Conservation (phyloP, 768 basidiomycete species). For the Phaeolepiota aurea region DNA sequence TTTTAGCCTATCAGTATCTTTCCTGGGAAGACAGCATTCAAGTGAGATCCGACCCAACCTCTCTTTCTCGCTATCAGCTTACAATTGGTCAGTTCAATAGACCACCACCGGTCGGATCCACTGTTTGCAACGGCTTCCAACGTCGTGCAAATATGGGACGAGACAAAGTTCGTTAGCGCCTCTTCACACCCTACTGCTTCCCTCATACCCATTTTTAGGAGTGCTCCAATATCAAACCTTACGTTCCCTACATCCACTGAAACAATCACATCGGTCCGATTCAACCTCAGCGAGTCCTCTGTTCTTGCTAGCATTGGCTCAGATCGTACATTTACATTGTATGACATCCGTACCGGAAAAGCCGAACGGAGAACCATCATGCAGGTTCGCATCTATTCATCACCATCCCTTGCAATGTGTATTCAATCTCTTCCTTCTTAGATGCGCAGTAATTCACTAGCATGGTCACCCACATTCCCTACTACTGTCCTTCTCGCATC, state of each 20-base stretch:
- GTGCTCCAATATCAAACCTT: conserved; percentile 77
- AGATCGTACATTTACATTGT: conserved; percentile 92
- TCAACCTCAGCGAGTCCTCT: conserved; percentile 91
- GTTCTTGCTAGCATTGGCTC: conserved; percentile 93
- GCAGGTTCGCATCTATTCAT: conserved; percentile 46
- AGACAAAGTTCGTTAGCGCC: conserved; percentile 70
- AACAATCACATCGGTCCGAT: conserved; percentile 80
- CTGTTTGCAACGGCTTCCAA: conserved; percentile 93
- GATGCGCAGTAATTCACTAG: conserved; percentile 84
- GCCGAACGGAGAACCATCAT: conserved; percentile 88
- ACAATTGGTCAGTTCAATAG: conserved; percentile 54
- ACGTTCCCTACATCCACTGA: conserved; percentile 84
- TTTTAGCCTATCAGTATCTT: conserved; percentile 75
- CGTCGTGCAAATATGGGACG: conserved; percentile 95
- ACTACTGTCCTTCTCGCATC: conserved; percentile 90
- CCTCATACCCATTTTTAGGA: conserved; percentile 33
- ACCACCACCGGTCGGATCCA: conserved; percentile 86
- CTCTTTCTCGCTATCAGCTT: not conserved
- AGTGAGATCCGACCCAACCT: no score
- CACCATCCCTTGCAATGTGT: not conserved
- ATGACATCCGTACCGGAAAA: conserved; percentile 95
- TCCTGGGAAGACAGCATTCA: conserved; percentile 83
- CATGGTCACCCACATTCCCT: conserved; percentile 96
- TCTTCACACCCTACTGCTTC: not conserved
- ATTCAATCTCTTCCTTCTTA: conserved; percentile 14